phyloP scores from a whole-genome alignment of 306 rosid genomes.

The Glycine tomentella region DNA sequence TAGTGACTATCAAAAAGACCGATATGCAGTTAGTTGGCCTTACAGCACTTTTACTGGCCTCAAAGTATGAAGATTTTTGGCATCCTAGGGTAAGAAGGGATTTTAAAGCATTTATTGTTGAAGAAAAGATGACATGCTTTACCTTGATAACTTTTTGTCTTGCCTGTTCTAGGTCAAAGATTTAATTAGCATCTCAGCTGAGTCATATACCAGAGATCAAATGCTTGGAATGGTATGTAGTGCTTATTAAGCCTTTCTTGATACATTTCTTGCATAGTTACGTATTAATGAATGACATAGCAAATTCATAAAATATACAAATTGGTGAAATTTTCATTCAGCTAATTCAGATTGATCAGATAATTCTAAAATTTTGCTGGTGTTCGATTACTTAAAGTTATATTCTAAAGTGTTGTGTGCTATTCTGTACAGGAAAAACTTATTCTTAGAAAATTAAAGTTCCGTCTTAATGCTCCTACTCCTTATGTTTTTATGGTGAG shows the following conservation, averaged over 20 bases:
- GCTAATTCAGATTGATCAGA: not conserved
- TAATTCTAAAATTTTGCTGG: not conserved
- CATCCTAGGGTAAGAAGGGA: slow-evolving; percentile 76
- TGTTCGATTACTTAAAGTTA: slow-evolving; percentile 4
- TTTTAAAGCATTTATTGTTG: slow-evolving; percentile 22
- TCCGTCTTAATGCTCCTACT: slow-evolving; percentile 83
- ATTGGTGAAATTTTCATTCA: slow-evolving; percentile 10
- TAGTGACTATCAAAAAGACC: slow-evolving; percentile 61
- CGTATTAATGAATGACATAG: not conserved
- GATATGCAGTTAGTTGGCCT: slow-evolving; percentile 95
- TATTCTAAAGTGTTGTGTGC: slow-evolving; percentile 22
- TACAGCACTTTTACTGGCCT: slow-evolving; percentile 85
- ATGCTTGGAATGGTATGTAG: slow-evolving; percentile 78
- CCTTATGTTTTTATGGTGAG: slow-evolving; percentile 93
- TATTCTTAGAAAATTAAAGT: slow-evolving; percentile 75
- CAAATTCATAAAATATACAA: not conserved
- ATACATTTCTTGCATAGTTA: not conserved
- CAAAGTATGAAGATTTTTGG: slow-evolving; percentile 95
- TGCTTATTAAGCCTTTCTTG: not conserved
- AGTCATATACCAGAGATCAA: slow-evolving; percentile 83
- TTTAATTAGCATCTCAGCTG: slow-evolving; percentile 82
- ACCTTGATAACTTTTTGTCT: slow-evolving; percentile 35
- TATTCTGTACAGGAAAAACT: slow-evolving; percentile 75
- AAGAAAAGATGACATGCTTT: slow-evolving; percentile 25
- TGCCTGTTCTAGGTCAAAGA: slow-evolving; percentile 68